These are phyloP conservation scores for Alternaria tenuissima DNA, from an alignment of 2,329 filamentous ascomycete species.

Conservation along the genomic window DNA sequence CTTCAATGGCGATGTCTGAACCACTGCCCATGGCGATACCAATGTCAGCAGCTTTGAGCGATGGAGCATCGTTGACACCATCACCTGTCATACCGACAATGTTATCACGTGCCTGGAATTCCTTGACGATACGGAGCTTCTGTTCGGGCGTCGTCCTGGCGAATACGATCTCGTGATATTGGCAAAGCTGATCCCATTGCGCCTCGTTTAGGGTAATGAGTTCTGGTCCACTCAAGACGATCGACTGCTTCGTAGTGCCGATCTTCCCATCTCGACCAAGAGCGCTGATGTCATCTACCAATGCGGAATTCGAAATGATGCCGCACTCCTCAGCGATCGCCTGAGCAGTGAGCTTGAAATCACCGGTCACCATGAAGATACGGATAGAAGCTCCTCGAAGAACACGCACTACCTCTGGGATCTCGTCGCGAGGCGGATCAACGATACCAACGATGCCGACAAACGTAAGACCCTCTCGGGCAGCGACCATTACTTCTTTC, in stretches of 20 bases:
- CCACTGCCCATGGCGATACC: constrained; percentile 67
- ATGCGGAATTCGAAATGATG: constrained; percentile 66
- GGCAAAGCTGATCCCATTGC: constrained; percentile 72
- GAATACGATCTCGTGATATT: constrained; percentile 78
- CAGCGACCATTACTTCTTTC: constrained; percentile 64
- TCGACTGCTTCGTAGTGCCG: constrained; percentile 33
- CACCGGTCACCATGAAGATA: constrained; percentile 85
- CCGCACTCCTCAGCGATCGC: constrained; percentile 77
- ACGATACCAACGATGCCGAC: constrained; percentile 67
- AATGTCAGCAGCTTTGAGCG: constrained; percentile 66
- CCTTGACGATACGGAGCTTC: constrained; percentile 80
- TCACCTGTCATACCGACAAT: constrained; percentile 64
- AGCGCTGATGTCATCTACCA: constrained; percentile 63
- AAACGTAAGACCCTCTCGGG: constrained; percentile 59
- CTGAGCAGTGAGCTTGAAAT: constrained; percentile 77
- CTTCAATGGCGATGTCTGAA: constrained; percentile 69
- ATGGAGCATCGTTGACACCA: constrained; percentile 61
- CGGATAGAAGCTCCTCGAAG: constrained; percentile 74
- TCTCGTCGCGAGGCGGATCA: constrained; percentile 68
- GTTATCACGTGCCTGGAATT: constrained; percentile 69
- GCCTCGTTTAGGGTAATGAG: constrained; percentile 70
- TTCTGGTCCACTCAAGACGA: constrained; percentile 55
- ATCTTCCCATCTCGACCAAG: constrained; percentile 53
- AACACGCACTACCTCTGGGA: constrained; percentile 66
- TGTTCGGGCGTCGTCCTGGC: constrained; percentile 77